Evolutionary conservation across 495 filamentous ascomycete species (phyloP), one percentile per base, ranked within the genome.

Genomic region (Chaetomium fimeti): DNA sequence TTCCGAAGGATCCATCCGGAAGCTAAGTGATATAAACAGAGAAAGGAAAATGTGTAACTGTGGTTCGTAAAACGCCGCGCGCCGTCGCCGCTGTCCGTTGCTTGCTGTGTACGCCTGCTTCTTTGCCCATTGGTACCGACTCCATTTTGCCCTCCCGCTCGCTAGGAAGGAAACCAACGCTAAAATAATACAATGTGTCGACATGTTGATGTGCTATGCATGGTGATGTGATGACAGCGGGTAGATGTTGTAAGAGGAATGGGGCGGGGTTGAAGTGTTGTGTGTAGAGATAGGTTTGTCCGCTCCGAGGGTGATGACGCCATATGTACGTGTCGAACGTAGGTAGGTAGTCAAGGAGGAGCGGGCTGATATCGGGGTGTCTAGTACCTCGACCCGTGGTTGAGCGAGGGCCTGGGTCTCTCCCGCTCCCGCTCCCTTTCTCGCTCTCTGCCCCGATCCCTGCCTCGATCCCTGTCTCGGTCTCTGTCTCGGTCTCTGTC

Each of bases 391-490:
- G 42, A 15, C 28, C 61, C 61, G 25, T 36, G 32, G 32, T 63
- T 63, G 27, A 38, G 52, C 18, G 61, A 25, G 0, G 24, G 61
- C 25, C 60, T 38, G 12, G 40, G 58, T n/a, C 57, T 24, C 0
- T 63, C 60, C 29, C 54, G 43, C 28, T 64, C 61, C 43, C 57
- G 29, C 40, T 43, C 40, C 15, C 40, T 36, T 4, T 61, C 57
- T 28, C 64, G 29, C 6, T 57, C 52, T 12, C 59, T 56, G 5
- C 66, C 63, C 42, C 67, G 53, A 25, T 71, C 57, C n/a, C 67
- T 8, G 3, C 66, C 64, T 38, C 64, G 53, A 24, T 66, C 68
- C 38, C 60, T 59, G 1, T 63, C 65, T 42, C 57, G 6, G 18
- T 62, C 61, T 4, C 54, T 16, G 0, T 72, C 65, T n/a, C 47